Evolutionary conservation across 2,329 filamentous ascomycete species (phyloP).

Genomic region (Penicillium glabrum): DNA sequence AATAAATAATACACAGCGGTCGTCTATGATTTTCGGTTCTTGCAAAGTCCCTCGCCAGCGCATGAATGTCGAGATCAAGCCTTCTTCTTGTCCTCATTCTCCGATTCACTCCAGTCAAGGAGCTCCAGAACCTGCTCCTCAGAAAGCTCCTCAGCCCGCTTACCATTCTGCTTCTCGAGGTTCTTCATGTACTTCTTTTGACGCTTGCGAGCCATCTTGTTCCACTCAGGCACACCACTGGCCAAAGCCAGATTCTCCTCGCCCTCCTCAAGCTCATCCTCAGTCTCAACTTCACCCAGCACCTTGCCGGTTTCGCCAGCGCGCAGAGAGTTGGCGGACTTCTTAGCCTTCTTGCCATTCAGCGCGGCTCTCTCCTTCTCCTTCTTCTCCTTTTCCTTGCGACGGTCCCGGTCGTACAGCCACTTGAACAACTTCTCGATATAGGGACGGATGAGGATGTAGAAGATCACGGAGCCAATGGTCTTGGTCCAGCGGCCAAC

Average conservation of each 20-base stretch:
- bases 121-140: constrained; percentile 76
- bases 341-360: constrained; percentile 48
- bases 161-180: constrained; percentile 63
- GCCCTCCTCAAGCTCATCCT: constrained; percentile 51
- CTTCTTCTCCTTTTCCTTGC: constrained; percentile 55
- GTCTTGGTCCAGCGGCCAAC: constrained; percentile 62
- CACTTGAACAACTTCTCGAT: constrained; percentile 66
- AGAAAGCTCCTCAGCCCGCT: constrained; percentile 63
- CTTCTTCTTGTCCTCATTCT: constrained; percentile 26
- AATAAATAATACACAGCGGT: not conserved
- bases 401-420: constrained; percentile 43
- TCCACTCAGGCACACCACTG: constrained; percentile 59
- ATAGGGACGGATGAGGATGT: constrained; percentile 72
- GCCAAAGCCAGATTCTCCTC: constrained; percentile 44
- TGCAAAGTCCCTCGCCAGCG: not conserved
- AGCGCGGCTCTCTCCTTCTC: constrained; percentile 53
- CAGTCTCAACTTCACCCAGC: constrained; percentile 35
- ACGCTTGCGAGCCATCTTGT: constrained; percentile 67
- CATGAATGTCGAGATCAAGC: not conserved
- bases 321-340: constrained; percentile 66
- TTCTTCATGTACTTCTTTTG: constrained; percentile 68
- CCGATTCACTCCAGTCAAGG: constrained; percentile 53
- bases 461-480: constrained; percentile 69
- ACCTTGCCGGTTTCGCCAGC: constrained; percentile 59
- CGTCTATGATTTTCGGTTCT: not conserved